Conservation (phyloP, 2,329 filamentous ascomycete genomes). For the Colletotrichum aenigma region DNA sequence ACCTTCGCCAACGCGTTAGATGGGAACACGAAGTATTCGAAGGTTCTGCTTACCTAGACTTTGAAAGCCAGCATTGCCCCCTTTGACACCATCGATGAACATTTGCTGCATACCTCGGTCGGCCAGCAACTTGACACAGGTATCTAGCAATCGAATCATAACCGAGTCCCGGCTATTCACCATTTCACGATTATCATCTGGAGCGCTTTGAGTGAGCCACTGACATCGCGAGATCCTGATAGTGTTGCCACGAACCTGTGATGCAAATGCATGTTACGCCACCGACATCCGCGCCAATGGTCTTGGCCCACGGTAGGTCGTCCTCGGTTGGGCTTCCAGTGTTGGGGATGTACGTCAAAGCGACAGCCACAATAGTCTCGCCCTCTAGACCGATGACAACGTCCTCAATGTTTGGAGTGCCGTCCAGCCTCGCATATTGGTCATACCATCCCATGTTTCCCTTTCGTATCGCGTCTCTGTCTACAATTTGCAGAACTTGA, state of each 20-base stretch:
- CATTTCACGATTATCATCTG: constrained; percentile 48
- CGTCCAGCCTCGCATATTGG: constrained; percentile 57
- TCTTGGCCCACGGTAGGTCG: constrained; percentile 61
- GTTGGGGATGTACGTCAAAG: constrained; percentile 56
- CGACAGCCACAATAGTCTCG: constrained; percentile 53
- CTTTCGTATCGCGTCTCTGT: constrained; percentile 49
- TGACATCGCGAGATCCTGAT: not conserved
- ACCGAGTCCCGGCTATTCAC: constrained; percentile 51
- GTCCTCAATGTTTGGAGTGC: constrained; percentile 52
- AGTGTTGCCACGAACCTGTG: constrained; percentile 45
- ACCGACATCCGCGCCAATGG: constrained; percentile 55
- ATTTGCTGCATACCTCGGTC: constrained; percentile 56
- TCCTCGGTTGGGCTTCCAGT: constrained; percentile 49
- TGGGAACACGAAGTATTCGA: not conserved
- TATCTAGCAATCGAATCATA: constrained; percentile 57
- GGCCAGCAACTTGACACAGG: constrained; percentile 52
- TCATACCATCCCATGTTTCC: constrained; percentile 63
- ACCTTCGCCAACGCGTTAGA: constrained; percentile 38
- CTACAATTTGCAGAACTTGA: constrained; percentile 53
- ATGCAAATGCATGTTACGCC: constrained; percentile 67
- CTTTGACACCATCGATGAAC: constrained; percentile 60
- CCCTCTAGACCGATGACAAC: constrained; percentile 59
- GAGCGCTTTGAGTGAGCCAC: not conserved
- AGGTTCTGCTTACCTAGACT: constrained; percentile 50
- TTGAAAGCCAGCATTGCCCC: constrained; percentile 53